phyloP scores from a whole-genome alignment of 768 basidiomycete species.

The Lentinula sp. region DNA sequence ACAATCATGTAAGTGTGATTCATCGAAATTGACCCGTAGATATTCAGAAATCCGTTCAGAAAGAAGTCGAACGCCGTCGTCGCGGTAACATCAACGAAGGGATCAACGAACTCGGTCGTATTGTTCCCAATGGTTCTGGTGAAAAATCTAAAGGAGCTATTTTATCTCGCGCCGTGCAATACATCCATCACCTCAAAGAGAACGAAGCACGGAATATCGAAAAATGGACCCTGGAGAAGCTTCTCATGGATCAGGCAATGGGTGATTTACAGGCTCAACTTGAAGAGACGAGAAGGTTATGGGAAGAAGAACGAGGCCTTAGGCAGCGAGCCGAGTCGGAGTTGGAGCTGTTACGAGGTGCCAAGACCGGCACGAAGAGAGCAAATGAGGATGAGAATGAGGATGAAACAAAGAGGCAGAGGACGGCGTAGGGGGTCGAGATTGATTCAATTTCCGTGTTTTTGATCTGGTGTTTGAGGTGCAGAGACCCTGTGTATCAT shows the following conservation, averaged over 20 bases:
- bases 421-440: conserved; percentile 26
- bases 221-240: conserved; percentile 90
- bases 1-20: conserved; percentile 60
- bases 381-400: conserved; percentile 27
- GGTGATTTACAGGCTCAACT: conserved; percentile 79
- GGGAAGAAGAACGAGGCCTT: conserved; percentile 69
- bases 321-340: conserved; percentile 61
- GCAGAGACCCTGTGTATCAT: too few relatives aligned
- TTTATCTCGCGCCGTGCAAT: conserved; percentile 81
- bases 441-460: not conserved
- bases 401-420: conserved; percentile 33
- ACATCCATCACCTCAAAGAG: conserved; percentile 88
- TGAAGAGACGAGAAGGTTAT: conserved; percentile 73
- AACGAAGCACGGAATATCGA: conserved; percentile 89
- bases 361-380: conserved; percentile 22
- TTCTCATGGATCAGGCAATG: conserved; percentile 91
- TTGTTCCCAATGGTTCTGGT: conserved; percentile 82
- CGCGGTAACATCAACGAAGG: conserved; percentile 96
- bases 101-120: conserved; percentile 84
- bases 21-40: not conserved
- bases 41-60: conserved; percentile 43
- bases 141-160: conserved; percentile 90
- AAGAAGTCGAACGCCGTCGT: conserved; percentile 95
- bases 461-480: not conserved
- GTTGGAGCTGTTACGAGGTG: conserved; percentile 42